Evolutionary conservation across 495 filamentous ascomycete genomes (phyloP).

Genomic region (Xanthoparmelia taractica): DNA sequence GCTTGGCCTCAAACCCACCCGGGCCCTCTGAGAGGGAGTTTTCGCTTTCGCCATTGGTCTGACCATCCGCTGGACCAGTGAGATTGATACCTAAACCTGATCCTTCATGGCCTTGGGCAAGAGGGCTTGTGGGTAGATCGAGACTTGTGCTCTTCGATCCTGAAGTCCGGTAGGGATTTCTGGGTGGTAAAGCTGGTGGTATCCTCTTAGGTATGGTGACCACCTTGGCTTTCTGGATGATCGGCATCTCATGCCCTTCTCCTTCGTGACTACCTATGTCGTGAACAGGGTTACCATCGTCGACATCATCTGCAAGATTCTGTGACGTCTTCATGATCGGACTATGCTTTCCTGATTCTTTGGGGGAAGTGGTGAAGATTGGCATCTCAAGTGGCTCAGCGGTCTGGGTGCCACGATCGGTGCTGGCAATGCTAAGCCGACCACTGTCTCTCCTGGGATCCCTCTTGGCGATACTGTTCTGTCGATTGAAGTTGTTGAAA

Average conservation of each 20-base stretch:
- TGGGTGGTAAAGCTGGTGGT: slow-evolving; percentile 55
- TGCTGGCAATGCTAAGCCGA: slow-evolving; percentile 52
- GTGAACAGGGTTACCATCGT: slow-evolving; percentile 22
- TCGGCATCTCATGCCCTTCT: slow-evolving; percentile 36
- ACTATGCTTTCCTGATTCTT: slow-evolving; percentile 33
- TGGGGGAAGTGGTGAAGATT: slow-evolving; percentile 31
- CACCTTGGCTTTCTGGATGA: slow-evolving; percentile 54
- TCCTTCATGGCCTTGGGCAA: slow-evolving; percentile 16
- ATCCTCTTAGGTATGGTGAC: slow-evolving; percentile 67
- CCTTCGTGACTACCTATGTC: slow-evolving; percentile 32
- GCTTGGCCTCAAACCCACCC: slow-evolving; percentile 11
- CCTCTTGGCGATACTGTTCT: slow-evolving; percentile 48
- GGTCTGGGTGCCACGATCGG: slow-evolving; percentile 51
- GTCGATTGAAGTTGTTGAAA: slow-evolving; percentile 52
- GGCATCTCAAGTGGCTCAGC: slow-evolving; percentile 47
- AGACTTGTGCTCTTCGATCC: background rate
- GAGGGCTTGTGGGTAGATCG: slow-evolving; percentile 22
- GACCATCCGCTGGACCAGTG: slow-evolving; percentile 24
- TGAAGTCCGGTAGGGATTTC: slow-evolving; percentile 45
- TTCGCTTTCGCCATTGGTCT: slow-evolving; percentile 14
- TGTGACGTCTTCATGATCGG: slow-evolving; percentile 34
- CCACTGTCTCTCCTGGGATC: slow-evolving; percentile 48
- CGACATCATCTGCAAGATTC: slow-evolving; percentile 33
- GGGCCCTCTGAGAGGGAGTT: slow-evolving; percentile 10
- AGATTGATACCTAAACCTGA: slow-evolving; percentile 25